Percentiles rank a stretch among this genome's conserved stretches.
phyloP scores from a whole-genome alignment of 352 stramenopile species.

The Aphanomyces stellatus region DNA sequence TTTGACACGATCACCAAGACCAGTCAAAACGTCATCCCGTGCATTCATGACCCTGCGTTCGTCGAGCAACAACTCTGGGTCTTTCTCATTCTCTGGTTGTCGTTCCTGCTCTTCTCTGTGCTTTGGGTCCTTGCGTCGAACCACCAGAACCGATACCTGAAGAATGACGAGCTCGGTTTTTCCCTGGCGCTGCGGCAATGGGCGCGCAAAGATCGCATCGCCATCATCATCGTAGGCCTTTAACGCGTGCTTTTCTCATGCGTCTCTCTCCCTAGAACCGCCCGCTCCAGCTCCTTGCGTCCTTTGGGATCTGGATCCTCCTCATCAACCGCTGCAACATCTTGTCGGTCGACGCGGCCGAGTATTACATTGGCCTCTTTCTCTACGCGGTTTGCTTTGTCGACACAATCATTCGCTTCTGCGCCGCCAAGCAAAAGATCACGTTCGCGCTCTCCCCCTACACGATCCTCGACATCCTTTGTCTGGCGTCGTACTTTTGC shows the following conservation, averaged over 20 bases:
- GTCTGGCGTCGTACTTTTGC: conserved; percentile 59
- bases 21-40: background rate
- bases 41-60: conserved; percentile 2
- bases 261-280: conserved; percentile 52
- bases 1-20: conserved; percentile 13
- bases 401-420: conserved; percentile 68
- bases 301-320: conserved; percentile 55
- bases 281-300: conserved; percentile 66
- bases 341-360: conserved; percentile 53
- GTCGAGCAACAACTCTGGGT: conserved; percentile 3
- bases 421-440: conserved; percentile 70
- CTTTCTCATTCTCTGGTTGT: conserved; percentile 27
- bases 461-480: conserved; percentile 65
- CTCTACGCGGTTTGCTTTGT: conserved; percentile 53
- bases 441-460: conserved; percentile 66
- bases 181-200: conserved; percentile 64
- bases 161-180: conserved; percentile 63
- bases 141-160: conserved; percentile 42
- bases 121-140: conserved; percentile 49
- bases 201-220: conserved; percentile 61
- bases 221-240: conserved; percentile 53
- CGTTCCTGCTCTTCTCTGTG: conserved; percentile 37
- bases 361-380: conserved; percentile 55
- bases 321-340: conserved; percentile 61
- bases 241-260: too few relatives aligned